phyloP scores from a whole-genome alignment of 371 early-diverging fungal genomes.

The Amoeboaphelidium protococcarum region DNA sequence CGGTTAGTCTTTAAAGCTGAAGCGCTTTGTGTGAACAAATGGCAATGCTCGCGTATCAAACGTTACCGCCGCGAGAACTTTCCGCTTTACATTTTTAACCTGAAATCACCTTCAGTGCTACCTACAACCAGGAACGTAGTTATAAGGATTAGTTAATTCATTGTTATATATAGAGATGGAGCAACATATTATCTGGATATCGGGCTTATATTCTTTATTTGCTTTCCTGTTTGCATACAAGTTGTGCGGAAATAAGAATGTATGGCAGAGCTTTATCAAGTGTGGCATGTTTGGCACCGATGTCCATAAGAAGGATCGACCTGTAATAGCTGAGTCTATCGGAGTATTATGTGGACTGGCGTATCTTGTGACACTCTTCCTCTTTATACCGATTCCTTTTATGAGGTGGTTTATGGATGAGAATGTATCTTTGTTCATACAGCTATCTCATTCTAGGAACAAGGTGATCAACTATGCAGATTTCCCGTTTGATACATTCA shows the following conservation, averaged over 20 bases:
- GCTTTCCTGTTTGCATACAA: not conserved
- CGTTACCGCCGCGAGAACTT: too few relatives aligned
- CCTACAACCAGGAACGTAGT: too few relatives aligned
- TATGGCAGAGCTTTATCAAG: slow-evolving; percentile 20
- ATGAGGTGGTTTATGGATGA: slow-evolving; percentile 38
- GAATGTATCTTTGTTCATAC: too few relatives aligned
- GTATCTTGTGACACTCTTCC: slow-evolving; percentile 56
- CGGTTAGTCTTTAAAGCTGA: too few relatives aligned
- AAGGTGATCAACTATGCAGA: too few relatives aligned
- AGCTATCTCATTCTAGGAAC: slow-evolving; percentile 1
- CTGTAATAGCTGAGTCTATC: slow-evolving; percentile 52
- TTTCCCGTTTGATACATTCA: slow-evolving; percentile 22
- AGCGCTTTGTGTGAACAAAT: too few relatives aligned
- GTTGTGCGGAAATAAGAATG: not conserved
- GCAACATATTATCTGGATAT: too few relatives aligned
- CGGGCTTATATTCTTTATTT: not conserved
- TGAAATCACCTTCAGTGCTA: too few relatives aligned
- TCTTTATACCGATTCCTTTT: slow-evolving; percentile 80
- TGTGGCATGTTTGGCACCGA: slow-evolving; percentile 54
- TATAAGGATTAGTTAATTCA: too few relatives aligned
- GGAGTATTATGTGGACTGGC: slow-evolving; percentile 40
- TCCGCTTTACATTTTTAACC: too few relatives aligned
- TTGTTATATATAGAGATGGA: too few relatives aligned
- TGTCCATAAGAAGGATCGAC: slow-evolving; percentile 35
- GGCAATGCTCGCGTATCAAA: too few relatives aligned